phyloP scores from a whole-genome alignment of 352 stramenopile genomes.

The Phytophthora niederhauseri region DNA sequence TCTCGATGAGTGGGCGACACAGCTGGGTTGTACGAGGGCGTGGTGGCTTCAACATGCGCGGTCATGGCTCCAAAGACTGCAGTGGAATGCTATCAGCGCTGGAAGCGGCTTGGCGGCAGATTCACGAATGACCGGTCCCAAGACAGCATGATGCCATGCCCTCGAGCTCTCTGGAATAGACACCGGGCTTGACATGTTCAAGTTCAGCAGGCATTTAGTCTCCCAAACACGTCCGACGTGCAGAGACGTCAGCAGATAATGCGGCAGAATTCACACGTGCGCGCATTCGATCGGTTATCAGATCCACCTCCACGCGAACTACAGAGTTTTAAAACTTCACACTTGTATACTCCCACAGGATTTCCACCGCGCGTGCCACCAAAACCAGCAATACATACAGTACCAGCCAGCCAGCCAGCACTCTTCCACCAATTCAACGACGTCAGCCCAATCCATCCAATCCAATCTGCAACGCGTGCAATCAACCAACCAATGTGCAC shows the following conservation, averaged over 20 bases:
- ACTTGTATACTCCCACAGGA: background rate
- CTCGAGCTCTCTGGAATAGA: conserved; percentile 1
- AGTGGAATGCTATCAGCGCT: background rate
- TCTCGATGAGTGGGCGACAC: conserved; percentile 32
- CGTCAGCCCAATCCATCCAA: background rate
- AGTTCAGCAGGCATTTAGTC: conserved; percentile 22
- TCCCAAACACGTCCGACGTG: conserved; percentile 17
- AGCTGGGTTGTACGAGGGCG: conserved; percentile 47
- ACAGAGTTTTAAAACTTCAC: background rate
- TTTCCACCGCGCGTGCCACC: background rate
- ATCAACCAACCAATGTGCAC: conserved; percentile 3
- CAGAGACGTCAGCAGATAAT: background rate
- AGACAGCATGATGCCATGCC: background rate
- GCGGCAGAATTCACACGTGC: background rate
- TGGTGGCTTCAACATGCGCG: conserved; percentile 41
- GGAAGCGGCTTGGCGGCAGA: conserved; percentile 9
- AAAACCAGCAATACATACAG: background rate
- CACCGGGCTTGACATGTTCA: conserved; percentile 21
- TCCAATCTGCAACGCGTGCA: conserved; percentile 12
- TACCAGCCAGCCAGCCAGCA: background rate
- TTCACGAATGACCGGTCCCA: conserved; percentile 22
- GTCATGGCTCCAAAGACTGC: conserved; percentile 21
- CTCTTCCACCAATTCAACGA: background rate
- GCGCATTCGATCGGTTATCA: conserved; percentile 25
- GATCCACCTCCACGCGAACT: conserved; percentile 6